Conservation (phyloP, 192 early-diverging fungal genomes). For the Obelidium mucronatum region DNA sequence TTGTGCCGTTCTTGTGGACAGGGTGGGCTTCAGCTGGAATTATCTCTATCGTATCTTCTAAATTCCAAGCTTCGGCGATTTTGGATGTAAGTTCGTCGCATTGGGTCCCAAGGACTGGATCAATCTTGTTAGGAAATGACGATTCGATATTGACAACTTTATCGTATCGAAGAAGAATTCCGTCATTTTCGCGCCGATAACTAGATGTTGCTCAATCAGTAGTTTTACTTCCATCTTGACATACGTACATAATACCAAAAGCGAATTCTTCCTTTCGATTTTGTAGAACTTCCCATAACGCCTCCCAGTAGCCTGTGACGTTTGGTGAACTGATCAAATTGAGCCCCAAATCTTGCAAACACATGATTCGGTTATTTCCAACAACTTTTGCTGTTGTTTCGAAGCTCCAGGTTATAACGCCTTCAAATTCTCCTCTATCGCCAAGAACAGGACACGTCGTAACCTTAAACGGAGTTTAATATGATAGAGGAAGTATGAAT, state of each 20-base stretch:
- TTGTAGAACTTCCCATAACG: not conserved
- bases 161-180: not conserved
- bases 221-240: not conserved
- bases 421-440: conserved; percentile 12
- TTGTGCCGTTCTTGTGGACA: conserved; percentile 3
- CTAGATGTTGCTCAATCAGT: not conserved
- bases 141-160: not conserved
- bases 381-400: conserved; percentile 21
- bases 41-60: not conserved
- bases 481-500: not conserved
- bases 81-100: too few species aligned
- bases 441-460: conserved; percentile 12
- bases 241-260: too few species aligned
- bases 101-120: not conserved
- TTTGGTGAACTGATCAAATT: not conserved
- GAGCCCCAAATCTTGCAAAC: not conserved
- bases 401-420: conserved; percentile 27
- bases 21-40: not conserved
- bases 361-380: not conserved
- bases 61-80: conserved; percentile 32
- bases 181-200: not conserved
- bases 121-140: conserved; percentile 25
- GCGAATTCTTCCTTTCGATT: conserved; percentile 5
- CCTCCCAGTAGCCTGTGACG: not conserved
- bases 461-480: too few species aligned